Base-by-base conservation (phyloP, 176 grass and related monocot species). In the Avena sativa region DNA sequence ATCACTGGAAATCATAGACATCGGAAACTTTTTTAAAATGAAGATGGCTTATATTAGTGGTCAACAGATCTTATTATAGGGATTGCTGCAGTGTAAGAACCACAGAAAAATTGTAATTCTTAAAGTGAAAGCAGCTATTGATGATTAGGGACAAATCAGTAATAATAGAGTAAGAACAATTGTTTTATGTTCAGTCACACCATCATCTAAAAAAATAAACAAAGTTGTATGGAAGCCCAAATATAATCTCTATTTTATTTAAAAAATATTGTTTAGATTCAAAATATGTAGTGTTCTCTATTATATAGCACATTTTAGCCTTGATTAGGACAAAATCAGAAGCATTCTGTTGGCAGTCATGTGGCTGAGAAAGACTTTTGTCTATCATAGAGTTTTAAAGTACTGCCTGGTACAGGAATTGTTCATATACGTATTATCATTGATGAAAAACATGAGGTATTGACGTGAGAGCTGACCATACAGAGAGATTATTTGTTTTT, bases 101-200 rank as follows among this genome's bases (percentile, higher is more conserved):
- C n/a, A 64, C 25, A 80, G n/a, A 64, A 80, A 64, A 9, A 10
- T 17, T 63, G 38, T 11, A 10, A 48, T 17, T 64, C 58, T 47
- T 80, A 47, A 80, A 63, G 14, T 6, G 4, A 44, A 17, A 62
- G 0, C 13, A 26, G 58, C 59, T 47, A 48, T 47, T 63, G 25
- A 47, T 80, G 38, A 80, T 80, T 19, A 46, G 38, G n/a, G n/a
- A 70, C 36, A 12, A 58, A 72, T 71, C 51, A 58, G 32, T 25
- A 72, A 36, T 25, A 43, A 6, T 43, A 7, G 50, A 0, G 12
- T 70, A 70, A 10, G 16, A 44, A 4, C 21, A 81, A 30, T 47
- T 15, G 5, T 58, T 58, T 59, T 60, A 5, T 23, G 11, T 79
- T 34, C 12, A 32, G 13, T 79, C 34, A 14, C 12, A 12, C 11